Percentiles rank a stretch among this genome's conserved stretches.
Conservation (phyloP, 495 filamentous ascomycete species). For the Cryomyces minteri region DNA sequence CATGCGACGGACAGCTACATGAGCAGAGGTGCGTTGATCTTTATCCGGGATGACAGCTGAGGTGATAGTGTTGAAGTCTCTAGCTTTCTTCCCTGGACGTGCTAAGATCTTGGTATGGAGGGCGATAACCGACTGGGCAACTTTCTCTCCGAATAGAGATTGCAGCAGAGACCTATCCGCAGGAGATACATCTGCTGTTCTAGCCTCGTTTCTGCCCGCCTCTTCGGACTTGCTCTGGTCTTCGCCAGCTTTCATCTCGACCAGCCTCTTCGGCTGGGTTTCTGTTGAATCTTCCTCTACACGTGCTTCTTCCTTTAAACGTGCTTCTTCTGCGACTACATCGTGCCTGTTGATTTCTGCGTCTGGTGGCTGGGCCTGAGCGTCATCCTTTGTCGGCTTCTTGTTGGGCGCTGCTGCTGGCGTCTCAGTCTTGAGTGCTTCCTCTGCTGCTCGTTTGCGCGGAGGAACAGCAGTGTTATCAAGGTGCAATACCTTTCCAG, state of each 20-base stretch:
- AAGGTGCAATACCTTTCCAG: conserved; percentile 67
- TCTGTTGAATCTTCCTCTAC: background rate
- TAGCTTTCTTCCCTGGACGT: conserved; percentile 17
- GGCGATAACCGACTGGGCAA: conserved; percentile 6
- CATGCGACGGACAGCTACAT: conserved; percentile 46
- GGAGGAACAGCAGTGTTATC: conserved; percentile 21
- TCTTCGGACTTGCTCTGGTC: no score
- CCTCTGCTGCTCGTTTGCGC: conserved; percentile 3
- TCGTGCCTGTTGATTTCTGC: background rate
- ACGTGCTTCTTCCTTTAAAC: background rate
- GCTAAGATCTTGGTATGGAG: conserved; percentile 13
- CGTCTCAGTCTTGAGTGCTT: conserved; percentile 4
- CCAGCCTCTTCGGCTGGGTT: background rate
- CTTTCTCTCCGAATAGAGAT: conserved; percentile 15
- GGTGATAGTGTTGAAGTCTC: conserved; percentile 19
- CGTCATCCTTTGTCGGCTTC: conserved; percentile 1
- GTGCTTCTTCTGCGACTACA: background rate
- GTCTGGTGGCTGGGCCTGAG: background rate
- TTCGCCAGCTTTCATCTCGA: no score
- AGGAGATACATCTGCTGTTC: conserved; percentile 1
- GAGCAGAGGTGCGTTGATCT: conserved; percentile 40
- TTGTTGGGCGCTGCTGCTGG: conserved; percentile 6
- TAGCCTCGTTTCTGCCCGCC: background rate
- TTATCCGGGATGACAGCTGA: conserved; percentile 34
- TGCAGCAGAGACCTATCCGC: conserved; percentile 10